Evolutionary conservation across 352 stramenopile species (phyloP), one percentile per base, ranked within the genome.

Genomic region (Pythium rishiriense): DNA sequence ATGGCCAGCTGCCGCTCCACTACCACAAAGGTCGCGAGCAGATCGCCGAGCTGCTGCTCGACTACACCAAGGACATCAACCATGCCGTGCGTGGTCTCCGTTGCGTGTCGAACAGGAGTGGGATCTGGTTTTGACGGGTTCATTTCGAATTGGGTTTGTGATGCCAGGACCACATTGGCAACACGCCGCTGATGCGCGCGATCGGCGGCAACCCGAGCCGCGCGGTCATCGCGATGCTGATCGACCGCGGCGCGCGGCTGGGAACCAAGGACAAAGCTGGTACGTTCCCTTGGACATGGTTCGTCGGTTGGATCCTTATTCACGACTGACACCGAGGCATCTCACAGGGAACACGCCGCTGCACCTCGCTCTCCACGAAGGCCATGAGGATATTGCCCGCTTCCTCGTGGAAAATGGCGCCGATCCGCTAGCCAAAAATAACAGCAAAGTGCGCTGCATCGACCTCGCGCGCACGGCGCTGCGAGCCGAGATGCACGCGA

Each of bases 21-120:
- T 90, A 92, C 70, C 81, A 92, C 64, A 75, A 78, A 87, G 83
- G 81, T 33, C 75, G 81, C 4, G 73, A 78, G 58, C 79, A 92
- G 55, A 88, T 92, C 12, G 74, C 73, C 0, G 83, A 90, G 58
- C 59, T 92, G 28, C 47, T 92, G 45, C 29, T 92, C 45, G 79
- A 92, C 53, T 85, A 87, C 69, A 90, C 83, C 21, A 74, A 64
- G 24, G 66, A 90, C 58, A 78, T 87, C 31, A 90, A 92, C 59
- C 59, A 76, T 47, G 76, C 71, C 49, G 83, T 91, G 24, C 15
- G 79, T 73, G 15, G n/a, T 35, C 11, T 14, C 56, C 14, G 22
- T 26, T 14, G 22, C 25, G 12, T 15, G 39, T 15, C 2, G 8
- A 15, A 17, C 19, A 33, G n/a, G 0, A 24, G 11, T 29, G 25